Base-by-base conservation (phyloP, 2,329 filamentous ascomycete species). In the Fusarium sp. region DNA sequence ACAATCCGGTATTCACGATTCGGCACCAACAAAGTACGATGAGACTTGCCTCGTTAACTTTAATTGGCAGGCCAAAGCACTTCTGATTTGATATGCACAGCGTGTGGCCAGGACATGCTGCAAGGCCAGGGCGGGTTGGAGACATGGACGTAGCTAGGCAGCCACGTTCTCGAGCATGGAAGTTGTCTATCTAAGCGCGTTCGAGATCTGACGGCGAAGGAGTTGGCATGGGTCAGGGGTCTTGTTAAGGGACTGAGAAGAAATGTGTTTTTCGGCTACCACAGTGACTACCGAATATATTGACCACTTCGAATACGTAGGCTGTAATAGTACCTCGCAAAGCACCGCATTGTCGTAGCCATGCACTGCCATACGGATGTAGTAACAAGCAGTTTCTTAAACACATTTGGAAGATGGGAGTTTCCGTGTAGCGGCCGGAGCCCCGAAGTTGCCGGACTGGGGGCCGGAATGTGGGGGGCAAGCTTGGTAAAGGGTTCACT, bases 171-270 rank as follows among this genome's bases (percentile, higher is more conserved):
- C 37, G 9, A 46, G 30, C 13, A 37, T 62, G 58, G 59, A 38
- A 57, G 37, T 35, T 60, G 23, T 58, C 50, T 53, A 28, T 52
- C 32, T 64, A 56, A 46, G 59, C 52, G 33, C 40, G 54, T 44
- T 56, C 56, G 46, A 53, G 40, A 60, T 56, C 66, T 71, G 71
- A 70, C 70, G 52, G 70, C 70, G 50, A 65, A 47, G 35, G 43
- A 21, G 49, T 65, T 11, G 23, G n/a, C 59, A 52, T 44, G 59
- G 67, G 59, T 65, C 50, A 21, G 33, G 59, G 53, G 33, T 49
- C 53, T 54, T 49, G 16, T 46, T 32, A 25, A 61, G n/a, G n/a
- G 18, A 19, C 57, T 62, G 32, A 58, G 50, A 56, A 60, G 43
- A 56, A 53, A 54, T 32, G 28, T 23, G 35, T 46, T 52, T 28